Evolutionary conservation across 306 rosid species (phyloP), one percentile per base, ranked within the genome.

Genomic region (Herpetospermum pedunculosum): DNA sequence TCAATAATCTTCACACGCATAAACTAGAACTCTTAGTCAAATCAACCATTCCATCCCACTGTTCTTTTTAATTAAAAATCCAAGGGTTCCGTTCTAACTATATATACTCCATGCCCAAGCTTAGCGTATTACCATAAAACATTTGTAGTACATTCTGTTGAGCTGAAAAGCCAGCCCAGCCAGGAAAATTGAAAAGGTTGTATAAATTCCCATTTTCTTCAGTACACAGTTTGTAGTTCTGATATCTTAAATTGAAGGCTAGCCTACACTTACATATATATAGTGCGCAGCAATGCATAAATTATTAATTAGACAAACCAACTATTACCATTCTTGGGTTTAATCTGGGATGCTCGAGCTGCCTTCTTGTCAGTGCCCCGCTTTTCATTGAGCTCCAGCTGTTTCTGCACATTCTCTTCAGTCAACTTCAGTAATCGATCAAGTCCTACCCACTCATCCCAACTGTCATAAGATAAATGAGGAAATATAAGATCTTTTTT

Each of bases 391-490:
- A 77, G 72, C 25, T 67, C 83, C 53, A 29, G 73, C 43, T 87
- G 86, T 23, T 74, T 67, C 81, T 40, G 76, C 84, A 81, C 72
- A 79, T 86, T 93, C 69, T 89, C 89, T 52, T 84, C 85, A 0
- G 90, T 86, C 76, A 77, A 55, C 80, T 89, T 86, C 96, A 82
- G 65, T 84, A 93, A 82, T 18, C 88, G 88, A 65, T 90, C 96
- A 70, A 75, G 14, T 30, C 58, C 79, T 47, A 82, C 88, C 98
- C 98, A 93, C 79, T 93, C 98, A 81, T 93, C 98, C 98, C 98
- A 90, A 11, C 98, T 90, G 89, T 81, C 48, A 26, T 8, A 40
- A 38, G 8, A 25, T 49, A n/a, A 21, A 46, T 35, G 3, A 46
- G 28, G 12, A 54, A 55, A 32, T 32, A 59, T 9, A 15, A 43